phyloP scores from a whole-genome alignment of 768 basidiomycete genomes.

The Rhodotorula babjevae region DNA sequence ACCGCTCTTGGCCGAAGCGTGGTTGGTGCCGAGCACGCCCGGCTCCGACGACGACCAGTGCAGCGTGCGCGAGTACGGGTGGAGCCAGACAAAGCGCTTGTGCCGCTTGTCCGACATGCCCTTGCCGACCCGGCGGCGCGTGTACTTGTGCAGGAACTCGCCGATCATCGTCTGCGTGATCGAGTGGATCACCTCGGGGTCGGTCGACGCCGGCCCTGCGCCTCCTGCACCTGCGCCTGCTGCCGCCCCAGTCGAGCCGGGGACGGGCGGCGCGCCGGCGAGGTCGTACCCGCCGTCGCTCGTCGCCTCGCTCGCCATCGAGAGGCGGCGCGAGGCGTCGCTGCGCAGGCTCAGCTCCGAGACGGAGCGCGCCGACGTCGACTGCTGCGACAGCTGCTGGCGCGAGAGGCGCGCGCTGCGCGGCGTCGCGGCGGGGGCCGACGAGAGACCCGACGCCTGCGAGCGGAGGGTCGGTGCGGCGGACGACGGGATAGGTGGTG shows the following conservation, averaged over 20 bases:
- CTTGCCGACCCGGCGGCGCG: constrained; percentile 78
- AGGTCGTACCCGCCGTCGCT: constrained; percentile 36
- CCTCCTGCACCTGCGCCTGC: constrained; percentile 39
- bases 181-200: constrained; percentile 85
- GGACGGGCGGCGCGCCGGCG: constrained; percentile 10
- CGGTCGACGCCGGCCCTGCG: constrained; percentile 56
- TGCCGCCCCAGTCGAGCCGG: constrained; percentile 25
- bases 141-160: constrained; percentile 97
- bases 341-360: constrained; percentile 46
- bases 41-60: constrained; percentile 96
- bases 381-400: not conserved
- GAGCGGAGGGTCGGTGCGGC: constrained; percentile 7
- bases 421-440: constrained; percentile 15
- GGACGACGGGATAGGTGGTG: constrained; percentile 10
- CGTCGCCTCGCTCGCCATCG: constrained; percentile 60
- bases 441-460: constrained; percentile 10
- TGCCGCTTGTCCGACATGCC: constrained; percentile 85
- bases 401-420: constrained; percentile 8
- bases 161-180: constrained; percentile 99
- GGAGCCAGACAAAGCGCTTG: constrained; percentile 96
- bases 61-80: constrained; percentile 94
- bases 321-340: constrained; percentile 67
- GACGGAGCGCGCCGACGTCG: constrained; percentile 13
- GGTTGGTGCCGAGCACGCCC: constrained; percentile 75
- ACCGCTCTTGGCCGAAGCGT: constrained; percentile 97